These are phyloP conservation scores for Ogataea dorogensis DNA, from an alignment of 805 yeast genomes.

Conservation along the genomic window DNA sequence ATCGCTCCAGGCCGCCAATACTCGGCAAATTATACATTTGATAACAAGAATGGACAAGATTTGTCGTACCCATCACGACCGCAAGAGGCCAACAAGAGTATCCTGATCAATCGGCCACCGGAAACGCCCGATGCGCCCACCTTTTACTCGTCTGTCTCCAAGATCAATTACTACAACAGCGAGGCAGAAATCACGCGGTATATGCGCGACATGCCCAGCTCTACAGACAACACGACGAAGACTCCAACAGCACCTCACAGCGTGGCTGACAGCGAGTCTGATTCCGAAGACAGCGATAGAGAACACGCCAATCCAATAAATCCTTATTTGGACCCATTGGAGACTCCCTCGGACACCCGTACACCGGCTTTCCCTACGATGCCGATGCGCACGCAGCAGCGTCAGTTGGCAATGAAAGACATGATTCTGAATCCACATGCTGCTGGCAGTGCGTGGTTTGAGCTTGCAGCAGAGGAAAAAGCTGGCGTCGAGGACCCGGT, in stretches of 20 bases:
- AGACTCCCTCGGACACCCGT: slow-evolving; percentile 1
- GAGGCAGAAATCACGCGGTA: slow-evolving; percentile 14
- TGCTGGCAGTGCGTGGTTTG: slow-evolving; percentile 27
- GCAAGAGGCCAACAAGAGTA: slow-evolving; percentile 14
- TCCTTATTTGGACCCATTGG: slow-evolving; percentile 14
- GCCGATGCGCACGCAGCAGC: slow-evolving; percentile 31
- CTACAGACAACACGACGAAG: slow-evolving; percentile 16
- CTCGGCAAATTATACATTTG: slow-evolving; percentile 12
- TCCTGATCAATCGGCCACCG: slow-evolving; percentile 21
- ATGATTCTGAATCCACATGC: slow-evolving; percentile 11
- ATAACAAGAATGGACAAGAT: slow-evolving; percentile 3
- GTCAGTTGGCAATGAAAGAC: slow-evolving; percentile 29
- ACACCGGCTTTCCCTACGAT: slow-evolving; percentile 5
- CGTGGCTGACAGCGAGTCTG: slow-evolving; percentile 2
- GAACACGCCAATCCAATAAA: slow-evolving; percentile 10
- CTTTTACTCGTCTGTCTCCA: slow-evolving; percentile 24
- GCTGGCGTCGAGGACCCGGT: slow-evolving; percentile 5
- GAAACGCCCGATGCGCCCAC: slow-evolving; percentile 9
- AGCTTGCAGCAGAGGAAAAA: slow-evolving; percentile 10
- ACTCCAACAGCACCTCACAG: neutral
- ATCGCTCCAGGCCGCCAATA: slow-evolving; percentile 22
- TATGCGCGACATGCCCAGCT: slow-evolving; percentile 7
- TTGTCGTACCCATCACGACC: neutral
- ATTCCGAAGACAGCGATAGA: slow-evolving; percentile 6
- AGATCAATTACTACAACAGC: slow-evolving; percentile 25